Evolutionary conservation across 2,329 filamentous ascomycete species (phyloP), one percentile per base, ranked within the genome.

Genomic region (Microdochium nivale): DNA sequence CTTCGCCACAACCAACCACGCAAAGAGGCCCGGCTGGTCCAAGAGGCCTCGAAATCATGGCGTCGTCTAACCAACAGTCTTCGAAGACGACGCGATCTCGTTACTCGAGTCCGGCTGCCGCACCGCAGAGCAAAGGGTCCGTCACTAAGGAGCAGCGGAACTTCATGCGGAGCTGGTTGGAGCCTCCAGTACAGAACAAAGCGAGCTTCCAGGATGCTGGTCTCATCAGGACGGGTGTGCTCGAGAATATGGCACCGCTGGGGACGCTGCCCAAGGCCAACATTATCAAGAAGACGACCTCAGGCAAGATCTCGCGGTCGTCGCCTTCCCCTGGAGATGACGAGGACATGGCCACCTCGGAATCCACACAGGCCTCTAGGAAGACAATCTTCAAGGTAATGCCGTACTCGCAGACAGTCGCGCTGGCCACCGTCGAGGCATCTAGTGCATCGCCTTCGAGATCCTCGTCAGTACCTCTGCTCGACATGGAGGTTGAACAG

Each of bases 231-330:
- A 81, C 83, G 66, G 88, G 88, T 56, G 87, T 95, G 19, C 74
- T 95, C 53, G 85, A 88, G 67, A 85, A 85, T 61, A 95, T 95
- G 90, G 84, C 84, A 50, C 85, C 90, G 25, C 72, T 96, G 52
- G 90, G 90, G 40, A 78, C 83, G 51, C 75, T 84, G 59, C 90
- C 90, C 13, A 81, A 80, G 68, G 77, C 76, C 23, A 70, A 77
- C 48, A 78, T 81, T 64, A 73, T 83, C 57, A 81, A 83, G 70
- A 75, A 71, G 61, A 47, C 24, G 5, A 13, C 64, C 64, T 51
- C 66, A 59, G 52, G 58, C 60, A 48, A 63, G 58, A 52, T 58
- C 67, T 35, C 75, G 72, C 16, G 52, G 55, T 13, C 52, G 55
- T 21, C 53, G 56, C 8, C 43, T 54, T 25, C 55, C 59, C 37